A percentile compares a stretch with the other conserved stretches of the same genome.
Evolutionary conservation across 2,329 filamentous ascomycete species (phyloP).

Genomic region (Triangularia setosa): DNA sequence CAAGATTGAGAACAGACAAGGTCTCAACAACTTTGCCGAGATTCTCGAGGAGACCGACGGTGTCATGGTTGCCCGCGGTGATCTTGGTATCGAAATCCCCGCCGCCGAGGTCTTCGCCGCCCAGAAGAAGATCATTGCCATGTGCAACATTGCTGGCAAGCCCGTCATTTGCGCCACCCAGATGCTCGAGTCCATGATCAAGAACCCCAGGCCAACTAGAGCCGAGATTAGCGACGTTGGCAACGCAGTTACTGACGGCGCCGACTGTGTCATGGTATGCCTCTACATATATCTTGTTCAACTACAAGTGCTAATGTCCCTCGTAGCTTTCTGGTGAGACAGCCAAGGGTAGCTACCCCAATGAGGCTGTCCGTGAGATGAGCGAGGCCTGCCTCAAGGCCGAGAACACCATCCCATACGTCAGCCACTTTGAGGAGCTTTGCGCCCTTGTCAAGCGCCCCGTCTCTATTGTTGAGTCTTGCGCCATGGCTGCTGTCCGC

Average conservation of each 20-base stretch:
- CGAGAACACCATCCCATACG: conserved; percentile 95
- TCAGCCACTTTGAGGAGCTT: conserved; percentile 94
- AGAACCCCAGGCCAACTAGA: conserved; percentile 96
- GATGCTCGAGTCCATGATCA: conserved; percentile 99
- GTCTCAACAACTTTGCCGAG: conserved; percentile 98
- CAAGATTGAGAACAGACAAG: conserved; percentile 99
- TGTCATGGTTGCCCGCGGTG: conserved; percentile 99
- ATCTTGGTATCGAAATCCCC: conserved; percentile 97
- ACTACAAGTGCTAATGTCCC: not conserved
- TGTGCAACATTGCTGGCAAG: conserved; percentile 99
- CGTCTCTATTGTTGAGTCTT: conserved; percentile 84
- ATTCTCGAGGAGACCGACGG: conserved; percentile 95
- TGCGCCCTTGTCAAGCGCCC: conserved; percentile 78
- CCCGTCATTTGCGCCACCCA: conserved; percentile 98
- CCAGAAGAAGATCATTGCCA: conserved; percentile 99
- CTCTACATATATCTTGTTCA: too few species aligned
- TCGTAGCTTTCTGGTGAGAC: conserved; percentile 83
- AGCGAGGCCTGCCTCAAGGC: conserved; percentile 95
- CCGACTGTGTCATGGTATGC: conserved; percentile 87
- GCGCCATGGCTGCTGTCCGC: conserved; percentile 94
- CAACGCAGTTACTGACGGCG: conserved; percentile 95
- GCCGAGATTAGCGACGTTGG: conserved; percentile 98
- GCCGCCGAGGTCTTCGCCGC: conserved; percentile 98
- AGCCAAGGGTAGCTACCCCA: conserved; percentile 93
- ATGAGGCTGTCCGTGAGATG: conserved; percentile 94